Evolutionary conservation across 179 eudicot genomes (phyloP), one percentile per base, ranked within the genome.

Genomic region (Spinacia oleracea): DNA sequence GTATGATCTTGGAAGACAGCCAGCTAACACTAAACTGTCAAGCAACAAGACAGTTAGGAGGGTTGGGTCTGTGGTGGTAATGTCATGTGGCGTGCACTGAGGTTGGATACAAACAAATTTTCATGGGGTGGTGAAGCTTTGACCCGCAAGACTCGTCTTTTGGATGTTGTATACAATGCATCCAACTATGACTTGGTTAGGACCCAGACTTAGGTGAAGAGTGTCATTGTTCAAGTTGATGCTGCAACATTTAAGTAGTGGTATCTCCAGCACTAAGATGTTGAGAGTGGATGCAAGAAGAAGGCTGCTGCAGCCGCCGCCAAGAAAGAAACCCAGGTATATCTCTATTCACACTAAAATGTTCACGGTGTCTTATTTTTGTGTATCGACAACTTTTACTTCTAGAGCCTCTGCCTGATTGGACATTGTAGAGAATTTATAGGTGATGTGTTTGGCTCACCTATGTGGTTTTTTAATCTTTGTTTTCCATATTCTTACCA

Each of bases 181-280:
- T 87, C 89, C 64, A 88, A 88, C 86, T 86, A 88, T 79, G 87
- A 88, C 81, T 77, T 88, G 80, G 90, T 88, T 14, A 86, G 90
- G 82, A 88, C 90, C 5, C 90, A 88, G 55, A 88, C 90, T 48
- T 75, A 86, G 81, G 90, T 88, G 73, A 88, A 88, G 83, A 86
- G 89, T 77, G 90, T 87, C 69, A 88, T 88, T 78, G 87, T 88
- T 5, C 89, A 88, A 80, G 90, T 88, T 82, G 90, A 88, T 88
- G 90, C 89, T 82, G 86, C 90, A 25, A 87, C 90, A 9, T 88
- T 88, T 34, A 88, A 84, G 81, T 87, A 88, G 69, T 88, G 90
- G 90, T 88, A 88, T 66, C 79, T 84, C 55, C 87, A 82, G 74
- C 89, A 87, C 81, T 87, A 87, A 53, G 89, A 86, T 5, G 82